Base-by-base conservation (phyloP, 495 filamentous ascomycete genomes). In the Talaromyces thailandensis region DNA sequence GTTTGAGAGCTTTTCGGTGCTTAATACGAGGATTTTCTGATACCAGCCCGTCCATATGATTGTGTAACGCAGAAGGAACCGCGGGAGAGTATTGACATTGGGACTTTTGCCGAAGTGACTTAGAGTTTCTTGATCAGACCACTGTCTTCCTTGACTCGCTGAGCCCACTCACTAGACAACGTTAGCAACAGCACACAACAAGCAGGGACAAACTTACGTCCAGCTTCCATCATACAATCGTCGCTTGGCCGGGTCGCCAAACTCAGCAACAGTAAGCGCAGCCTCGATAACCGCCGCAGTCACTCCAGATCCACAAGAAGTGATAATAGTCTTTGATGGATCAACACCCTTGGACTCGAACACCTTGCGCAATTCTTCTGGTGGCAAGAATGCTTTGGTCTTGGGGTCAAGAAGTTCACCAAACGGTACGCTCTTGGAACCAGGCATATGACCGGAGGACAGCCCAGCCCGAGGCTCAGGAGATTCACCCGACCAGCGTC, bases 221-320 rank as follows among this genome's bases (percentile, higher is more conserved):
- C 94, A 98, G 68, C 92, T 96, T 16, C 94, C 94, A 80, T 98
- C 94, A 70, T 98, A 98, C 26, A 97, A 78, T 68, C 83, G 86
- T 63, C 89, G 84, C 48, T 84, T 85, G 37, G 84, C 80, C 6
- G 85, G 77, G 35, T 84, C 76, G 12, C 87, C 88, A 69, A 84
- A 91, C 24, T 86, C 88, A 18, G 93, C 92, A 69, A 89, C 86
- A 26, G 78, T 82, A 40, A 98, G 74, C 5, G 94, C 94, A 28
- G 91, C 88, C 68, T 98, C 94, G 62, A 98, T 84, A 18, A 97
- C 82, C 12, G 87, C 88, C n/a, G 95, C 95, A 2, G 92, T 98
- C 40, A 98, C 94, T 26, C 94, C 94, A 12, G 93, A 97, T 29
- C 94, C 94, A 66, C 94, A 98, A 65, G 81, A 91, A 60, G 81